Conservation (phyloP, 2,329 filamentous ascomycete species). For the Cryphonectria naterciae region DNA sequence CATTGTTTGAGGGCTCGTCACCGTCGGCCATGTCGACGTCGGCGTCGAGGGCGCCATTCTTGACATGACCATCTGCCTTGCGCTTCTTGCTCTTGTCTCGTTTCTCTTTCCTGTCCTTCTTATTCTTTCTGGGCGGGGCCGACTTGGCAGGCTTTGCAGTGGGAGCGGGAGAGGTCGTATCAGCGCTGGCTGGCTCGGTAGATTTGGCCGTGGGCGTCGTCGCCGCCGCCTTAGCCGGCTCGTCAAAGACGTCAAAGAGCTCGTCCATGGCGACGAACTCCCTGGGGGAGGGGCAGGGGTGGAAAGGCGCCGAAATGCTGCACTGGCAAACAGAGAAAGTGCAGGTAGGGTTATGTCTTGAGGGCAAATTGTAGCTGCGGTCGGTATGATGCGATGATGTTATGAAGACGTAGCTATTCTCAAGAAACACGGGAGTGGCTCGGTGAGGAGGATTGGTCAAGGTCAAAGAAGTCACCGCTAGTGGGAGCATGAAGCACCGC, state of each 20-base stretch:
- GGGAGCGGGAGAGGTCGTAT: slow-evolving; percentile 11
- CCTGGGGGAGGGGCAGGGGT: background rate
- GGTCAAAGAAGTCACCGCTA: slow-evolving; percentile 3
- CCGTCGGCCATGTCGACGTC: slow-evolving; percentile 51
- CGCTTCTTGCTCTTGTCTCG: slow-evolving; percentile 79
- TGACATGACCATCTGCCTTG: slow-evolving; percentile 79
- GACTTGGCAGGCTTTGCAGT: slow-evolving; percentile 37
- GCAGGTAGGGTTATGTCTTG: background rate
- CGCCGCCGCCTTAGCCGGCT: slow-evolving; percentile 57
- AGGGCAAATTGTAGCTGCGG: background rate
- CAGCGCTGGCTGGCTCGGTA: slow-evolving; percentile 32
- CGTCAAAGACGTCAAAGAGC: slow-evolving; percentile 81
- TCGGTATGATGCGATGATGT: slow-evolving; percentile 5
- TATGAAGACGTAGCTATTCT: slow-evolving; percentile 5
- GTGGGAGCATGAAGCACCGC: background rate
- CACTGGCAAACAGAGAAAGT: background rate
- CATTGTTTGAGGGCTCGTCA: slow-evolving; percentile 44
- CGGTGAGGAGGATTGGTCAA: background rate
- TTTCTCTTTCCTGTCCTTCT: slow-evolving; percentile 48
- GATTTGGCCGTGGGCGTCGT: slow-evolving; percentile 41
- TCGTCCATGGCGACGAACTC: slow-evolving; percentile 64
- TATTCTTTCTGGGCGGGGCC: slow-evolving; percentile 40
- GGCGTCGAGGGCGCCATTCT: slow-evolving; percentile 50
- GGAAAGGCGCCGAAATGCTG: too few relatives aligned
- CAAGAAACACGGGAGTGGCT: background rate